Percentiles rank a stretch among this genome's conserved stretches.
Evolutionary conservation across 106 monocot genomes (phyloP).

Genomic region (Ottelia alismoides): DNA sequence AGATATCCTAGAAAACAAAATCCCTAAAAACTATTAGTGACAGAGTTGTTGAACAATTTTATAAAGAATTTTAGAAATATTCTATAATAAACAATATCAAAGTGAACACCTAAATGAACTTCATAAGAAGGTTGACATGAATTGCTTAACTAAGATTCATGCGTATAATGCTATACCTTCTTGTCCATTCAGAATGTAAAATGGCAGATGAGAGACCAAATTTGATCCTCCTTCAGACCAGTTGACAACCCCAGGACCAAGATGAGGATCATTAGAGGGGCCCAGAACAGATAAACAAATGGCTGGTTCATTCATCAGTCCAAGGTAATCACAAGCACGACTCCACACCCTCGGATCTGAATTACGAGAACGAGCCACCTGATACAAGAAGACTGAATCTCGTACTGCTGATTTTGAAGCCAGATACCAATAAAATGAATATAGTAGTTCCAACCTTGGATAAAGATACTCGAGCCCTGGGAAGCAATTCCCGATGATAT

Average conservation of each 20-base stretch:
- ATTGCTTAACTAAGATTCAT: no score
- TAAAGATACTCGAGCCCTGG: constrained; percentile 82
- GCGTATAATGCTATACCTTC: constrained; percentile 86
- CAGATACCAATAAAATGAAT: not conserved
- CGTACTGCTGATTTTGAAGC: not conserved
- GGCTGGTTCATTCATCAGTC: constrained; percentile 84
- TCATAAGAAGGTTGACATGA: no score
- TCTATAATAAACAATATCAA: no score
- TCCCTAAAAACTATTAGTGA: no score
- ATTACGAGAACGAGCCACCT: constrained; percentile 74
- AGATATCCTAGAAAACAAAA: no score
- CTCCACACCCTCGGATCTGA: constrained; percentile 65
- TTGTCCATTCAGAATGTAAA: constrained; percentile 74
- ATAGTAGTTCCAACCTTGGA: constrained; percentile 35
- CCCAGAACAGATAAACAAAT: constrained; percentile 76
- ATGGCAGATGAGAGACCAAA: constrained; percentile 80
- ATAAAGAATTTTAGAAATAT: no score
- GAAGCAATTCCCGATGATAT: constrained; percentile 74
- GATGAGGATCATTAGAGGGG: constrained; percentile 22
- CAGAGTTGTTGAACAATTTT: no score
- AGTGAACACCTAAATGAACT: no score
- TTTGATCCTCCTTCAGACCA: constrained; percentile 69
- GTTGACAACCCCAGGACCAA: constrained; percentile 60
- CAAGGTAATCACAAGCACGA: constrained; percentile 79
- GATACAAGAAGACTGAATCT: not conserved